phyloP scores from a whole-genome alignment of 1,284 basidiomycete genomes.

The Cryptococcus sp. region DNA sequence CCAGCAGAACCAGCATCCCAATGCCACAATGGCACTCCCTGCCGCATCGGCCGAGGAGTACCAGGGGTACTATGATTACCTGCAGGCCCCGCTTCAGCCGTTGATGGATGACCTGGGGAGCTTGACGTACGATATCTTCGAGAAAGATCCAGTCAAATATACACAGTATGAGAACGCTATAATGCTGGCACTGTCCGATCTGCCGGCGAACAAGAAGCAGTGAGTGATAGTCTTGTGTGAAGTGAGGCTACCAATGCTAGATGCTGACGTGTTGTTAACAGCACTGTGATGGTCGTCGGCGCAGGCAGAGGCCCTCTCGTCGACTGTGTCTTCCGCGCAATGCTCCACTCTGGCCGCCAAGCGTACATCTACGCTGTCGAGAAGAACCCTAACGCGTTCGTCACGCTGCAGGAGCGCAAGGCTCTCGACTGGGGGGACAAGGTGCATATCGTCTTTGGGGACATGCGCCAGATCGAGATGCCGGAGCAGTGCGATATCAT shows the following conservation, averaged over 20 bases:
- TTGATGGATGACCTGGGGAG: conserved; percentile 96
- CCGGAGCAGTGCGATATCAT: conserved; percentile 88
- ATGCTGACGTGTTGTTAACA: conserved; percentile 37
- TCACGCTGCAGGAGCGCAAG: conserved; percentile 80
- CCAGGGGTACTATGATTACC: conserved; percentile 82
- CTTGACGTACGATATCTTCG: conserved; percentile 94
- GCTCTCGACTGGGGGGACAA: conserved; percentile 75
- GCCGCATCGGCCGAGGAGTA: conserved; percentile 63
- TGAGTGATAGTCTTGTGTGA: conserved; percentile 13
- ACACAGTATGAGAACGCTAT: conserved; percentile 91
- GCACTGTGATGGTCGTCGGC: conserved; percentile 84
- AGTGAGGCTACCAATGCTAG: not conserved
- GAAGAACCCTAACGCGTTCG: conserved; percentile 91
- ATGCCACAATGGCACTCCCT: conserved; percentile 50
- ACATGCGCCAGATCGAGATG: conserved; percentile 81
- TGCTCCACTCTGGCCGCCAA: conserved; percentile 64
- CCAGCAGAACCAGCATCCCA: conserved; percentile 53
- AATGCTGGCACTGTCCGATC: conserved; percentile 72
- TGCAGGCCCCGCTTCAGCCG: conserved; percentile 95
- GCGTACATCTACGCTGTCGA: conserved; percentile 84
- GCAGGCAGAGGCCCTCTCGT: conserved; percentile 94
- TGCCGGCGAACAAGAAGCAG: conserved; percentile 49
- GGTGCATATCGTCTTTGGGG: conserved; percentile 82
- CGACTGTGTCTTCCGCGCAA: conserved; percentile 74
- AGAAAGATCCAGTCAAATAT: conserved; percentile 97